A percentile compares a stretch with the other conserved stretches of the same genome.
These are phyloP conservation scores for Pistacia vera DNA, from an alignment of 345 rosid genomes.

Conservation along the genomic window DNA sequence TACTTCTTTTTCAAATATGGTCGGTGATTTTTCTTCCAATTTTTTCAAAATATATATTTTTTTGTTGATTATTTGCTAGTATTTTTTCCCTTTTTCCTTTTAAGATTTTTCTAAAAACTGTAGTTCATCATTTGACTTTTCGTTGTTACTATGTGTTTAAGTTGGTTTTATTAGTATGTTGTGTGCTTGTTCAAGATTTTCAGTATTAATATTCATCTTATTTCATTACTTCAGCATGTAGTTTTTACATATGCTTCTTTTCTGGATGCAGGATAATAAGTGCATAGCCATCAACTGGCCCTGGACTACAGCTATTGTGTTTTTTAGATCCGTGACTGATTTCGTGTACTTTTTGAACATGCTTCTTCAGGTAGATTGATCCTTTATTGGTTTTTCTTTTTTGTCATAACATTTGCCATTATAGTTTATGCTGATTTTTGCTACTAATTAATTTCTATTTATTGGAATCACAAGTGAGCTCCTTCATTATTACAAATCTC, in stretches of 20 bases:
- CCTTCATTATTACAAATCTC: not conserved
- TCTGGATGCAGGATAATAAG: slow-evolving; percentile 45
- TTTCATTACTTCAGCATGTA: no score
- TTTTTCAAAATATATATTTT: no score
- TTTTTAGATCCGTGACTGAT: slow-evolving; percentile 65
- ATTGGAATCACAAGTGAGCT: not conserved
- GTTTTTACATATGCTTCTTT: not conserved
- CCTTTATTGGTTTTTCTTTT: slow-evolving; percentile 6
- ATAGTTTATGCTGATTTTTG: not conserved
- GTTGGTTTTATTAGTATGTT: no score
- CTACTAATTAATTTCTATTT: not conserved
- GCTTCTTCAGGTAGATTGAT: slow-evolving; percentile 69
- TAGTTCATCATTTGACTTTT: no score
- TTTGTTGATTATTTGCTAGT: no score
- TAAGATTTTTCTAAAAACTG: no score
- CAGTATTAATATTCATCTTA: no score
- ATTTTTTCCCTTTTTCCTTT: no score
- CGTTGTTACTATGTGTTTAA: no score
- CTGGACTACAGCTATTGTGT: slow-evolving; percentile 46
- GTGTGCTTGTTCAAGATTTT: no score
- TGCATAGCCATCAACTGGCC: slow-evolving; percentile 59
- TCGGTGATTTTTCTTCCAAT: no score
- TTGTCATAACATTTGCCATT: not conserved
- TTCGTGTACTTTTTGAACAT: slow-evolving; percentile 65
- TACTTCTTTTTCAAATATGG: no score